Evolutionary conservation across 2,329 filamentous ascomycete genomes (phyloP).

Genomic region (Huntiella savannae): DNA sequence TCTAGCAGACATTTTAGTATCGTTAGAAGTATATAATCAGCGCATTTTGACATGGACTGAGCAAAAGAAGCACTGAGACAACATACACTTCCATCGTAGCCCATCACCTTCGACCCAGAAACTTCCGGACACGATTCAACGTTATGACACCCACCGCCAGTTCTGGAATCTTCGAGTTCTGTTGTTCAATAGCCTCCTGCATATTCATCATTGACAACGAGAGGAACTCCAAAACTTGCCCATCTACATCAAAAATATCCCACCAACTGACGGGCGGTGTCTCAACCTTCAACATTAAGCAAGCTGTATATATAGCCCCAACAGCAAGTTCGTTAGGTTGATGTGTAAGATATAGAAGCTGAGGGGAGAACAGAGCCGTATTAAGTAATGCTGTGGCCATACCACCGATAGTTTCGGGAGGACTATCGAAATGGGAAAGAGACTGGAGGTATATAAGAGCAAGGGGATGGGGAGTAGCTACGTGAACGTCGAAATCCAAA

Average conservation of each 20-base stretch:
- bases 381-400: slow-evolving; percentile 67
- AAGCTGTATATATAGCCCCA: slow-evolving; percentile 78
- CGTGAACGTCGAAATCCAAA: slow-evolving; percentile 67
- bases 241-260: slow-evolving; percentile 92
- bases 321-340: slow-evolving; percentile 74
- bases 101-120: neutral
- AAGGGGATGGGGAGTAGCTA: slow-evolving; percentile 68
- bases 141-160: slow-evolving; percentile 34
- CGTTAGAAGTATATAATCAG: no score
- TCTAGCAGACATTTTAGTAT: no score
- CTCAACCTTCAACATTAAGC: slow-evolving; percentile 54
- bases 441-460: slow-evolving; percentile 86
- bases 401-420: slow-evolving; percentile 6
- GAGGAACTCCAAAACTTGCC: slow-evolving; percentile 84
- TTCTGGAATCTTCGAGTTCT: slow-evolving; percentile 35
- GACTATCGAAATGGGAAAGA: slow-evolving; percentile 42
- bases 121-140: slow-evolving; percentile 35
- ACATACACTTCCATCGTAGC: no score
- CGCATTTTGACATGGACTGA: no score
- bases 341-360: slow-evolving; percentile 78
- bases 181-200: slow-evolving; percentile 45
- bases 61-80: no score
- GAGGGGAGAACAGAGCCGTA: slow-evolving; percentile 65
- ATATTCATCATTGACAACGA: slow-evolving; percentile 72
- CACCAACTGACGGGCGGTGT: slow-evolving; percentile 82